Evolutionary conservation across 1,139 yeast genomes (phyloP), one percentile per base, ranked within the genome.

Genomic region (Hyphopichia burtonii): DNA sequence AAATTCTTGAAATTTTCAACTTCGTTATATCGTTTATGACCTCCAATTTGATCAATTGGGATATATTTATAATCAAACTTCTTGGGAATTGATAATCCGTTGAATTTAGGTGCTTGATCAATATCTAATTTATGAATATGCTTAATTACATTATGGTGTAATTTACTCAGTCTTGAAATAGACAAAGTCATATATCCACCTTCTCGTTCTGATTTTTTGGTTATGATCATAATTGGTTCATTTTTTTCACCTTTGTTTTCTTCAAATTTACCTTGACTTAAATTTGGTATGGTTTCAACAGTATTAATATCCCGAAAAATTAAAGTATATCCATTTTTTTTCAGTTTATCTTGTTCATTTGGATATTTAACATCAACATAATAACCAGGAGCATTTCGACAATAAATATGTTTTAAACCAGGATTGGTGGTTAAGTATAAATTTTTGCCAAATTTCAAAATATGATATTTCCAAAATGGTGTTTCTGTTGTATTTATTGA

Each of bases 401-500:
- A 75, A 50, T 74, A 76, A 37, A 76, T 58, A 52, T 80, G 85
- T 46, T 74, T 71, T 28, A 68, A 59, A 19, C 76, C 79, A 0
- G 86, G 86, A 50, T 80, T 82, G 1, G 86, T 81, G 1, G 85
- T 74, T 23, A 81, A 53, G 50, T 80, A 81, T 42, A 79, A 63
- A 44, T 70, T 71, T 32, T 68, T 68, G 4, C 81, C 80, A 40
- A 78, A 63, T 41, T 66, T 70, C 23, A 78, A 56, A 10, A 80
- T 63, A 51, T 82, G 87, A 52, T 80, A 82, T 53, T 82, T 82
- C 85, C 86, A 80, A 50, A 77, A 81, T 17, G 70, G 73, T 16
- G 61, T 51, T 31, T 18, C 20, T 5, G 19, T 34, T 27, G 30
- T 27, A 5, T 9, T n/a, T 25, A 11, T 17, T n/a, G 4, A 8